Evolutionary conservation across 257 asterid genomes (phyloP).

Genomic region (Orobanche coerulescens): DNA sequence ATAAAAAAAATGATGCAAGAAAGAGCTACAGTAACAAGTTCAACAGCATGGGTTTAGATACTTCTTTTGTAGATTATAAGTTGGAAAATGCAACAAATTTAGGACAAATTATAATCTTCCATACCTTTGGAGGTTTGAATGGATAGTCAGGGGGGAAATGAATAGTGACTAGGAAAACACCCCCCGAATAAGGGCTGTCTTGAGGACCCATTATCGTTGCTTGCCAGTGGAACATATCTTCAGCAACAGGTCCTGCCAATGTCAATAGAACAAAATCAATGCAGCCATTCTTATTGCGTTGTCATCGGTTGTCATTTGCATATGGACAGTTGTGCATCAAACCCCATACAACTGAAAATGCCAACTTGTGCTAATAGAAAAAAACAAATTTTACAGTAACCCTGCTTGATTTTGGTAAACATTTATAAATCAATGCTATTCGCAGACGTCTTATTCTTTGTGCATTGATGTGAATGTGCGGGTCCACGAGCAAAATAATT

Average conservation of each 20-base stretch:
- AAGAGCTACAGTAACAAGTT: not conserved
- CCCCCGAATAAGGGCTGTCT: slow-evolving; percentile 42
- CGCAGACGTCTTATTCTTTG: not conserved
- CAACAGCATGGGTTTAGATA: not conserved
- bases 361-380: not conserved
- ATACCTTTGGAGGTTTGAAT: slow-evolving; percentile 47
- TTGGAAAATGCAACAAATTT: not conserved
- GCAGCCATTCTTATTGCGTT: not conserved
- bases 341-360: slow-evolving; percentile 13
- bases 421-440: not conserved
- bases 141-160: slow-evolving; percentile 51
- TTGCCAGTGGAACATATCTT: slow-evolving; percentile 49
- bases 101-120: not conserved
- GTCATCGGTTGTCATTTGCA: not conserved
- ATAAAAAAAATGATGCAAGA: too few relatives aligned
- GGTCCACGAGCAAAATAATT: not conserved
- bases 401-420: not conserved
- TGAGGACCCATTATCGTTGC: slow-evolving; percentile 48
- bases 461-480: not conserved
- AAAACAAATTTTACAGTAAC: not conserved
- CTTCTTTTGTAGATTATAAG: not conserved
- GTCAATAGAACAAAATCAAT: not conserved
- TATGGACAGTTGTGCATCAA: not conserved
- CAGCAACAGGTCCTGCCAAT: slow-evolving; percentile 42
- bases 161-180: slow-evolving; percentile 39